Percentiles rank a stretch among this genome's conserved stretches.
phyloP scores from a whole-genome alignment of 495 filamentous ascomycete species.

The Chaetomium fimeti region DNA sequence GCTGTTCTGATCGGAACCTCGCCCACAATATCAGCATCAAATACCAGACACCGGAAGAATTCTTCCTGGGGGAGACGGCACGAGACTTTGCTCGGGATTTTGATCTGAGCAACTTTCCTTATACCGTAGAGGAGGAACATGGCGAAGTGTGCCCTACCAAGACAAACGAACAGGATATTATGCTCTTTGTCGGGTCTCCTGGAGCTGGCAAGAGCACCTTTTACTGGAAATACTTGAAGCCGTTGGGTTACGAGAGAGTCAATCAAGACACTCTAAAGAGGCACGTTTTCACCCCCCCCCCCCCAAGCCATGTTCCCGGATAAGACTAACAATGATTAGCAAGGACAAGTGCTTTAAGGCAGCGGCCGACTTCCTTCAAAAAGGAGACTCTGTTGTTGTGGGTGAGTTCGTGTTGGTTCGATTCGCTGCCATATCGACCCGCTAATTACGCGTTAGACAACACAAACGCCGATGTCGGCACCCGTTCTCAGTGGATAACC shows the following conservation, averaged over 20 bases:
- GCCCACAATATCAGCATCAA: slow-evolving; percentile 75
- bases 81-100: slow-evolving; percentile 66
- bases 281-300: slow-evolving; percentile 36
- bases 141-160: slow-evolving; percentile 53
- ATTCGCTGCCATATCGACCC: neutral
- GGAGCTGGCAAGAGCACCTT: slow-evolving; percentile 90
- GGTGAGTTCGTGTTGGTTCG: slow-evolving; percentile 40
- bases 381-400: slow-evolving; percentile 67
- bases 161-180: slow-evolving; percentile 65
- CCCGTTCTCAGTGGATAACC: slow-evolving; percentile 68
- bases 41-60: slow-evolving; percentile 88
- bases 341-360: slow-evolving; percentile 79
- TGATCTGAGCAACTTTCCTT: slow-evolving; percentile 51
- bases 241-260: slow-evolving; percentile 76
- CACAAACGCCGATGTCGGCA: slow-evolving; percentile 80
- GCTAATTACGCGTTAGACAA: slow-evolving; percentile 61
- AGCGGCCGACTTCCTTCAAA: slow-evolving; percentile 61
- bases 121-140: slow-evolving; percentile 20
- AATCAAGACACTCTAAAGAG: slow-evolving; percentile 92
- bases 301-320: neutral
- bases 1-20: slow-evolving; percentile 81
- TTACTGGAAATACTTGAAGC: slow-evolving; percentile 74
- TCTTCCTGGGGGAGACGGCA: slow-evolving; percentile 67
- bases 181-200: slow-evolving; percentile 84
- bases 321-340: slow-evolving; percentile 16